Percentiles rank a stretch among this genome's conserved stretches.
Conservation (phyloP, 2,329 filamentous ascomycete species). For the Hymenotorrendiella dingleyae region DNA sequence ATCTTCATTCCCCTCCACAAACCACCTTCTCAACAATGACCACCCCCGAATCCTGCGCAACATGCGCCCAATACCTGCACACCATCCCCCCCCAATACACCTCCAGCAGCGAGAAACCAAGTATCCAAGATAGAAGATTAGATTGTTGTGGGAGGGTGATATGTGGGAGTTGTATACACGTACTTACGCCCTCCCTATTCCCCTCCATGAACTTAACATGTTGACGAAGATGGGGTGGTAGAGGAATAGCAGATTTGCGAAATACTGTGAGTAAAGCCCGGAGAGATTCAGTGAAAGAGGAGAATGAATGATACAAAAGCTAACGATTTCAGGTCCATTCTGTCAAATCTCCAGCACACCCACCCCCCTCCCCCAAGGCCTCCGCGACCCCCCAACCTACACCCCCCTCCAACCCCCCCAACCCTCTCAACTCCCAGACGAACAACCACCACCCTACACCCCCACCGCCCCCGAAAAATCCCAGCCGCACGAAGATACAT, state of each 20-base stretch:
- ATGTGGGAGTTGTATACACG: slow-evolving; percentile 64
- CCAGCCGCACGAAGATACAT: slow-evolving; percentile 50
- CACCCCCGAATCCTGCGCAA: slow-evolving; percentile 49
- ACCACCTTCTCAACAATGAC: neutral
- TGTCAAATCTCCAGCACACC: slow-evolving; percentile 65
- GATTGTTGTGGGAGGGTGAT: slow-evolving; percentile 66
- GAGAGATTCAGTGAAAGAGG: neutral
- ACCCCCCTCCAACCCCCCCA: slow-evolving; percentile 27
- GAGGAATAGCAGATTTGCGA: slow-evolving; percentile 26
- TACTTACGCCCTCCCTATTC: slow-evolving; percentile 33
- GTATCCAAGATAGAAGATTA: slow-evolving; percentile 53
- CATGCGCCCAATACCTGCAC: slow-evolving; percentile 58
- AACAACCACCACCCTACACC: slow-evolving; percentile 23
- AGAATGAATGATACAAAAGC: neutral
- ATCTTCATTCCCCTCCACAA: neutral
- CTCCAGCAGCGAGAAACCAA: slow-evolving; percentile 54
- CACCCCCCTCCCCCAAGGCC: slow-evolving; percentile 55
- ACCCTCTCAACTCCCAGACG: slow-evolving; percentile 19
- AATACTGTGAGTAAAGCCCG: slow-evolving; percentile 38
- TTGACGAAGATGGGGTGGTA: too few species aligned
- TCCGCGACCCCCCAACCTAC: slow-evolving; percentile 66
- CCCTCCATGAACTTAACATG: too few species aligned
- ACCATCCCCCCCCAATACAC: slow-evolving; percentile 46
- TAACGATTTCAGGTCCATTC: slow-evolving; percentile 47
- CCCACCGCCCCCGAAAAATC: slow-evolving; percentile 14